Evolutionary conservation across 139 green algal genomes (phyloP).

Genomic region (Chlorella vulgaris): DNA sequence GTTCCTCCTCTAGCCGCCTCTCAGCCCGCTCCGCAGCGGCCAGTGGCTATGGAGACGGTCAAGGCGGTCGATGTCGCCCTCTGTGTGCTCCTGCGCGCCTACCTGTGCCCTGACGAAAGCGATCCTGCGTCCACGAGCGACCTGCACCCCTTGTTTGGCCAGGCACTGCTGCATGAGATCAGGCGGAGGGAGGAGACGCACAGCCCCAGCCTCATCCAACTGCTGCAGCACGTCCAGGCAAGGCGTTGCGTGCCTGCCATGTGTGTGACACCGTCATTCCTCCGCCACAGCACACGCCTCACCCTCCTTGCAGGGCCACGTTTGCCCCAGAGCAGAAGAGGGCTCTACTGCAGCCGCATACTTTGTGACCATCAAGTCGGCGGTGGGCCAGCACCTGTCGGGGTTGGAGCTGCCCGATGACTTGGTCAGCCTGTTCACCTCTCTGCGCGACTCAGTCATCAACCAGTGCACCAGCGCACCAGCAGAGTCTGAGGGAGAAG

Average conservation of each 20-base stretch:
- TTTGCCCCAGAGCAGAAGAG: background rate
- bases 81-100: constrained; percentile 11
- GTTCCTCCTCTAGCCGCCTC: too few relatives aligned
- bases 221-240: constrained; percentile 23
- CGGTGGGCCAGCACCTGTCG: background rate
- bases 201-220: constrained; percentile 13
- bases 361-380: background rate
- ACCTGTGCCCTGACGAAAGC: constrained; percentile 18
- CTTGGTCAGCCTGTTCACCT: background rate
- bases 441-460: constrained; percentile 4
- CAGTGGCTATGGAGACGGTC: constrained; percentile 28
- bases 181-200: background rate
- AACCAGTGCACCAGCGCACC: constrained; percentile 9
- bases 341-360: background rate
- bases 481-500: background rate
- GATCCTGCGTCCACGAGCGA: constrained; percentile 1
- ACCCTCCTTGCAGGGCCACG: background rate
- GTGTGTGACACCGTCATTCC: background rate
- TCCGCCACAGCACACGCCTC: background rate
- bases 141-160: background rate
- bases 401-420: constrained; percentile 10
- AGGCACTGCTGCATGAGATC: constrained; percentile 16
- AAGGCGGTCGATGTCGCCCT: constrained; percentile 20
- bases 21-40: too few relatives aligned
- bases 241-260: background rate